A percentile compares a stretch with the other conserved stretches of the same genome.
These are phyloP conservation scores for Thielaviopsis populi DNA, from an alignment of 2,329 filamentous ascomycete genomes.

Conservation along the genomic window DNA sequence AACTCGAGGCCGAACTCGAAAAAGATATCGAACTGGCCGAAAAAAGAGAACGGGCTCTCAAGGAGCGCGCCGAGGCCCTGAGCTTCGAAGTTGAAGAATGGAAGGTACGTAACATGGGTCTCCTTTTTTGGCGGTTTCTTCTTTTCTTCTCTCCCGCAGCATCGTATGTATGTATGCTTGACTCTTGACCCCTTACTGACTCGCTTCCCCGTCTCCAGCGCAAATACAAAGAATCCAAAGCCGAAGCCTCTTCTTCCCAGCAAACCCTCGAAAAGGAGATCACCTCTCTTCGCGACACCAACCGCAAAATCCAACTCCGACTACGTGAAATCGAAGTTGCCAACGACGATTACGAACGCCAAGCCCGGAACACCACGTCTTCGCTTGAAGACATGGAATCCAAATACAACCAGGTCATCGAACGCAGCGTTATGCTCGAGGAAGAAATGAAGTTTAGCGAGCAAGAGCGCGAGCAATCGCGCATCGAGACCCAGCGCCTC, in stretches of 20 bases:
- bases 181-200: slow-evolving; percentile 8
- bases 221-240: slow-evolving; percentile 91
- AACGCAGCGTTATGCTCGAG: slow-evolving; percentile 82
- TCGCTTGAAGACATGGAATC: slow-evolving; percentile 93
- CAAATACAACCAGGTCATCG: slow-evolving; percentile 90
- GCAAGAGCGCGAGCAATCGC: slow-evolving; percentile 73
- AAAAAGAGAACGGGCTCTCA: slow-evolving; percentile 72
- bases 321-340: slow-evolving; percentile 91
- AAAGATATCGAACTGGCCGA: slow-evolving; percentile 92
- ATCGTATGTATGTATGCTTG: too few relatives aligned
- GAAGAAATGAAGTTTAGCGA: slow-evolving; percentile 86
- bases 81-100: slow-evolving; percentile 92
- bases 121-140: not conserved
- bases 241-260: slow-evolving; percentile 72
- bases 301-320: slow-evolving; percentile 65
- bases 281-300: slow-evolving; percentile 72
- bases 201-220: slow-evolving; percentile 37
- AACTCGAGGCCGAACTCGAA: slow-evolving; percentile 86
- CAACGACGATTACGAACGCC: slow-evolving; percentile 95
- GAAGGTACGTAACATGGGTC: slow-evolving; percentile 59
- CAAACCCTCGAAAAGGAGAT: slow-evolving; percentile 88
- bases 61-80: slow-evolving; percentile 73
- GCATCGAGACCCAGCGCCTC: slow-evolving; percentile 81
- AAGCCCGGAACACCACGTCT: slow-evolving; percentile 87
- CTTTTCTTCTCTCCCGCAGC: not conserved